Conservation (phyloP, 768 basidiomycete genomes). For the Gelatoporia subvermispora region DNA sequence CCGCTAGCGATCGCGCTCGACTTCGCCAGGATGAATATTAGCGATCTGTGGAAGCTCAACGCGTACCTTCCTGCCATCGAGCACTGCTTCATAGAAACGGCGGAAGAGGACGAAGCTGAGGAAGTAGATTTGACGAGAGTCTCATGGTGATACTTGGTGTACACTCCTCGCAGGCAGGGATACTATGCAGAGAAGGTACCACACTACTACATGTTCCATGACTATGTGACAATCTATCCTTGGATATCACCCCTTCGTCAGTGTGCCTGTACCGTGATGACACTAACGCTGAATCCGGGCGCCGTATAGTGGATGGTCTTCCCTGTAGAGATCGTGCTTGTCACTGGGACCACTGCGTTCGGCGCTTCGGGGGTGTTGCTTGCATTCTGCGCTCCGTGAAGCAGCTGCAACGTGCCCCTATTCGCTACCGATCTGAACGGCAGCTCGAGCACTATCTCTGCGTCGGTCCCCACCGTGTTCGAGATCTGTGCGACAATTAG, state of each 20-base stretch:
- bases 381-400: constrained; percentile 43
- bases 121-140: constrained; percentile 11
- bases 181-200: too few species aligned
- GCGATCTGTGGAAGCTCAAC: constrained; percentile 84
- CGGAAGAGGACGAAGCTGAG: constrained; percentile 41
- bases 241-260: constrained; percentile 4
- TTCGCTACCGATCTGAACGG: constrained; percentile 46
- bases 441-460: constrained; percentile 45
- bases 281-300: constrained; percentile 41
- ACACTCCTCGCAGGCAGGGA: too few species aligned
- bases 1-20: constrained; percentile 78
- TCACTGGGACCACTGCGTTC: constrained; percentile 41
- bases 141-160: neutral
- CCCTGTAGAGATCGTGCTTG: constrained; percentile 40
- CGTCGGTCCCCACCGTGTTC: constrained; percentile 41
- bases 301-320: constrained; percentile 52
- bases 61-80: constrained; percentile 71
- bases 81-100: constrained; percentile 50
- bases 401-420: constrained; percentile 42
- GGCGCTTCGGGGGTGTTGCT: constrained; percentile 56
- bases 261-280: constrained; percentile 23
- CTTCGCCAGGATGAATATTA: constrained; percentile 62
- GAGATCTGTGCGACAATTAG: constrained; percentile 38
- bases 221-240: neutral
- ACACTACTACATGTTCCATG: neutral